Percentiles rank a stretch among this genome's conserved stretches.
These are phyloP conservation scores for Pneumocystis jirovecii DNA, from an alignment of 1,139 yeast species.

Conservation along the genomic window DNA sequence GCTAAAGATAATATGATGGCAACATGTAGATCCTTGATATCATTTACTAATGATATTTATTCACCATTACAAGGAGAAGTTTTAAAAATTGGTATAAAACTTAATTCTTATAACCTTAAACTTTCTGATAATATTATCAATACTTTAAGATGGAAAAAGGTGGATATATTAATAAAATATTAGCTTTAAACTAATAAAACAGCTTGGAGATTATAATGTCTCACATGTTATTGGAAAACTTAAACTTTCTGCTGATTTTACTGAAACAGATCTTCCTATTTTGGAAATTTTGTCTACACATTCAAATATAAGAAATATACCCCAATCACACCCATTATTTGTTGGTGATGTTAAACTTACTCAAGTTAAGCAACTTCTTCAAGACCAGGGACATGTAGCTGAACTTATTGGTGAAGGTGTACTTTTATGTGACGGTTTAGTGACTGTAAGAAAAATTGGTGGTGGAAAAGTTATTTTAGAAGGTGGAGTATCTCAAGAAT, in stretches of 20 bases:
- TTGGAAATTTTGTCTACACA: conserved; percentile 21
- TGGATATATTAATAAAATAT: conserved; percentile 17
- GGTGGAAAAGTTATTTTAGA: conserved; percentile 77
- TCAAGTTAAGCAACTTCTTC: conserved; percentile 54
- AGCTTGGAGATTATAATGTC: conserved; percentile 51
- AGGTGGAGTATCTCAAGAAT: conserved; percentile 62
- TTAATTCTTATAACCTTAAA: conserved; percentile 47
- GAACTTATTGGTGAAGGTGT: conserved; percentile 92
- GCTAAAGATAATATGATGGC: conserved; percentile 13
- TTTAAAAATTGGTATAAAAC: conserved; percentile 18
- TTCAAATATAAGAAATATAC: conserved; percentile 22
- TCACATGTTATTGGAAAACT: conserved; percentile 63
- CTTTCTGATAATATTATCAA: conserved; percentile 54
- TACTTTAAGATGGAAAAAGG: conserved; percentile 65
- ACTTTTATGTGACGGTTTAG: conserved; percentile 62
- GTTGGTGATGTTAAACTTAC: conserved; percentile 83
- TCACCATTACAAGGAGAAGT: conserved; percentile 13
- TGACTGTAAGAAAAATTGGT: conserved; percentile 61
- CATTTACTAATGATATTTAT: conserved; percentile 13
- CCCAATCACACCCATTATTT: conserved; percentile 36
- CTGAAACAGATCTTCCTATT: conserved; percentile 8
- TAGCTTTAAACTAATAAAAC: neutral
- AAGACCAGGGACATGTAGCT: conserved; percentile 48
- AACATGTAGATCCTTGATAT: conserved; percentile 12
- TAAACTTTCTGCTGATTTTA: conserved; percentile 20